phyloP scores from a whole-genome alignment of 495 filamentous ascomycete genomes.

The Neurospora tetraspora region DNA sequence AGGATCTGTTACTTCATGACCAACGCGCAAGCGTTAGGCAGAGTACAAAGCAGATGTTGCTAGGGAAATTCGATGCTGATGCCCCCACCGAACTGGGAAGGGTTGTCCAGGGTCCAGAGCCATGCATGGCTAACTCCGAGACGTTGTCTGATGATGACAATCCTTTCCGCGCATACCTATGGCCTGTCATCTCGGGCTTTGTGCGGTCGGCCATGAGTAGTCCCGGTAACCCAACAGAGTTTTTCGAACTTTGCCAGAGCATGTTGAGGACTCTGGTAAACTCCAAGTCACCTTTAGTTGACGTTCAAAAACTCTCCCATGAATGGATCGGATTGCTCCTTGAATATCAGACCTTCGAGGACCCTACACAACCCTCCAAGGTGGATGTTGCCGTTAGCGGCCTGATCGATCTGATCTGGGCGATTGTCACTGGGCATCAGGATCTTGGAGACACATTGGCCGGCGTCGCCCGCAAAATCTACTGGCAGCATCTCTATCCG shows the following conservation, averaged over 20 bases:
- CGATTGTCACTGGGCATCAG: conserved; percentile 4
- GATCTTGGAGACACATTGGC: background rate
- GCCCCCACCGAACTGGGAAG: background rate
- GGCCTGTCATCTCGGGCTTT: conserved; percentile 36
- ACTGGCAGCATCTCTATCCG: conserved; percentile 61
- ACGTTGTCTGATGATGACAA: background rate
- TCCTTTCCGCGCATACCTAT: conserved; percentile 33
- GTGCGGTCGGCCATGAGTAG: conserved; percentile 26
- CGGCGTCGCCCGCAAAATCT: conserved; percentile 47
- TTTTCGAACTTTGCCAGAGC: conserved; percentile 32
- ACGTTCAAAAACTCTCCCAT: conserved; percentile 26
- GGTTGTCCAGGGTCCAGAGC: background rate
- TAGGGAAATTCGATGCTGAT: conserved; percentile 8
- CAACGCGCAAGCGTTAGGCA: conserved; percentile 29
- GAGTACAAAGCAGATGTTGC: conserved; percentile 30
- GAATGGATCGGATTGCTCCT: conserved; percentile 17
- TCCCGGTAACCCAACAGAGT: conserved; percentile 32
- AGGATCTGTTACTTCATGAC: conserved; percentile 34
- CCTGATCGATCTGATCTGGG: conserved; percentile 27
- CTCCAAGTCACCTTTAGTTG: conserved; percentile 36
- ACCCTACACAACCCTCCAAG: conserved; percentile 39
- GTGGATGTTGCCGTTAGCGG: conserved; percentile 38
- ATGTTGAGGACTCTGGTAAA: conserved; percentile 48
- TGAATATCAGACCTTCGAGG: conserved; percentile 25
- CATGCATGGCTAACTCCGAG: background rate